Evolutionary conservation across 306 rosid genomes (phyloP).

Genomic region (Prunus kanzakura): DNA sequence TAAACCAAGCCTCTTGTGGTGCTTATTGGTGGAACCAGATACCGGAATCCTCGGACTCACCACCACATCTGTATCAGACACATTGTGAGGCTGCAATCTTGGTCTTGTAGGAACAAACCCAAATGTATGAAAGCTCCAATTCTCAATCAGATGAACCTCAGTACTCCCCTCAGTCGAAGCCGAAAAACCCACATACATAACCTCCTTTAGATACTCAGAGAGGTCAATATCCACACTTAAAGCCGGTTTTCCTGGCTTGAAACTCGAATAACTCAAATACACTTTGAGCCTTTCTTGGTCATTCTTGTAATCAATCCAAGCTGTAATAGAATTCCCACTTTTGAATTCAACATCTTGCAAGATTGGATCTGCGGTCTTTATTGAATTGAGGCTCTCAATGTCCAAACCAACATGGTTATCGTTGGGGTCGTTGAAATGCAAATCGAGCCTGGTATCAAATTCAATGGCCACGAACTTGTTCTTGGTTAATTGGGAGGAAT

Average conservation of each 20-base stretch:
- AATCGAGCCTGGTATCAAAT: conserved; percentile 55
- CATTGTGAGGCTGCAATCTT: conserved; percentile 38
- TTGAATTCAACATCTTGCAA: conserved; percentile 56
- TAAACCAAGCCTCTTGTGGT: conserved; percentile 36
- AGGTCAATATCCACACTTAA: conserved; percentile 46
- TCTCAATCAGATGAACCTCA: conserved; percentile 51
- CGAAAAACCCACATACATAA: conserved; percentile 53
- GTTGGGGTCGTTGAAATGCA: conserved; percentile 42
- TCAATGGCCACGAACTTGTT: conserved; percentile 53
- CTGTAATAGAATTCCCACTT: conserved; percentile 45
- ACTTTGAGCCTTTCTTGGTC: conserved; percentile 33
- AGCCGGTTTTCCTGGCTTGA: conserved; percentile 47
- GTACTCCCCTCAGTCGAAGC: conserved; percentile 75
- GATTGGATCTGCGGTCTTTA: conserved; percentile 45
- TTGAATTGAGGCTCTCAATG: conserved; percentile 41
- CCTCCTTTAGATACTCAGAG: conserved; percentile 34
- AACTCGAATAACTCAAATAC: conserved; percentile 46
- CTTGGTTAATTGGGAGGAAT: conserved; percentile 36
- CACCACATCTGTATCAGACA: conserved; percentile 41
- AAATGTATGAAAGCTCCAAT: conserved; percentile 59
- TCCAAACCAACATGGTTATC: conserved; percentile 67
- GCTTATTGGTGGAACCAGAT: conserved; percentile 9
- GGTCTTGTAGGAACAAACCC: conserved; percentile 44
- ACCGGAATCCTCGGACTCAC: conserved; percentile 27
- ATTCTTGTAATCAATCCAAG: conserved; percentile 76